Conservation (phyloP, 768 basidiomycete genomes). For the Phylloporus sp. region DNA sequence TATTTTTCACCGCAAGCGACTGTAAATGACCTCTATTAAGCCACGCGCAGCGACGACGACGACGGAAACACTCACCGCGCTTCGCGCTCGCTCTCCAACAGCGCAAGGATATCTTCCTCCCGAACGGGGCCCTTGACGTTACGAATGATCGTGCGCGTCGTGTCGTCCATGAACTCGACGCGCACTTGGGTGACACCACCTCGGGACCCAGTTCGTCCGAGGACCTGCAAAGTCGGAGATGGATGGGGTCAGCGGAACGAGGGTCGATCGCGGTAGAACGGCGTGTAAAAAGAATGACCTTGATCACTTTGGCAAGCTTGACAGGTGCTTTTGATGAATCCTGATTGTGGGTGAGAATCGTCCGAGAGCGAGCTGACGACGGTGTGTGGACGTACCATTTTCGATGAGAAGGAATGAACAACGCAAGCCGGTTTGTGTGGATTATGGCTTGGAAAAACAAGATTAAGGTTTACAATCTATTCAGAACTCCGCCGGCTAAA, state of each 20-base stretch:
- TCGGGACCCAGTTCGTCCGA: slow-evolving; percentile 97
- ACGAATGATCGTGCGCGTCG: slow-evolving; percentile 91
- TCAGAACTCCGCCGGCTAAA: slow-evolving; percentile 18
- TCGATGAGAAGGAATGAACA: slow-evolving; percentile 4
- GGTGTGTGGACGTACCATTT: slow-evolving; percentile 24
- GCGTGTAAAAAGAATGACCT: slow-evolving; percentile 49
- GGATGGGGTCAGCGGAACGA: neutral
- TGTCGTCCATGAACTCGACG: slow-evolving; percentile 99
- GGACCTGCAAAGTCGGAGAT: slow-evolving; percentile 55
- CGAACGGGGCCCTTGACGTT: slow-evolving; percentile 99
- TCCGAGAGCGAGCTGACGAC: neutral
- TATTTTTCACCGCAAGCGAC: slow-evolving; percentile 25
- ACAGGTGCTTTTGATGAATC: slow-evolving; percentile 88
- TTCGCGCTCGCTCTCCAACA: slow-evolving; percentile 98
- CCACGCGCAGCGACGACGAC: neutral
- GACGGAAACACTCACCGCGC: slow-evolving; percentile 80
- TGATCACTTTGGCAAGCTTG: slow-evolving; percentile 96
- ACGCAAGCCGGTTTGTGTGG: slow-evolving; percentile 6
- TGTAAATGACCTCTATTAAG: neutral
- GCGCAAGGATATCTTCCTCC: slow-evolving; percentile 92
- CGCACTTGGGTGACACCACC: slow-evolving; percentile 99
- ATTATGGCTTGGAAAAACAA: slow-evolving; percentile 9
- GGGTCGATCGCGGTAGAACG: neutral
- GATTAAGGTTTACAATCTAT: slow-evolving; percentile 19
- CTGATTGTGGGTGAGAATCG: slow-evolving; percentile 30